A percentile compares a stretch with the other conserved stretches of the same genome.
phyloP scores from a whole-genome alignment of 129 eudicot species.

The Daucus carota region DNA sequence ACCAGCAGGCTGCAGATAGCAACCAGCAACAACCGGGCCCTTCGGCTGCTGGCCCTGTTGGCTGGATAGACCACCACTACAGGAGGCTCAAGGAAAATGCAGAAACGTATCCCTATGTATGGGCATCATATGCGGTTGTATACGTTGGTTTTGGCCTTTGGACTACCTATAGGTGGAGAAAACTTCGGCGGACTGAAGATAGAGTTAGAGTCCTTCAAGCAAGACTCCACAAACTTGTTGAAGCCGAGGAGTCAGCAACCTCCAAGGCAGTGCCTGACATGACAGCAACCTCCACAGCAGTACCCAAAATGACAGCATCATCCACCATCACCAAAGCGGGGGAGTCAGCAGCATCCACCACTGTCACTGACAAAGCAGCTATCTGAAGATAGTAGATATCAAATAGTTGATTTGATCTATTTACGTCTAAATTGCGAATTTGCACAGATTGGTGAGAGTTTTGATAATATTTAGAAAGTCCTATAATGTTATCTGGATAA shows the following conservation, averaged over 20 bases:
- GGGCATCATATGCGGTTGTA: slow-evolving; percentile 77
- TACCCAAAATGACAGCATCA: slow-evolving; percentile 25
- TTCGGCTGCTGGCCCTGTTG: slow-evolving; percentile 31
- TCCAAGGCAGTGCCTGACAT: slow-evolving; percentile 22
- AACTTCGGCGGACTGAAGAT: slow-evolving; percentile 67
- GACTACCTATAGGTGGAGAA: slow-evolving; percentile 72
- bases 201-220: slow-evolving; percentile 77
- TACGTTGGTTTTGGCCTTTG: slow-evolving; percentile 84
- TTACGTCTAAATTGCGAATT: neutral
- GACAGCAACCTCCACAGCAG: slow-evolving; percentile 22
- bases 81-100: slow-evolving; percentile 62
- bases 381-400: slow-evolving; percentile 23
- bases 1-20: slow-evolving; percentile 17
- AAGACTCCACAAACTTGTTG: slow-evolving; percentile 54
- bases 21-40: slow-evolving; percentile 20
- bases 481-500: neutral
- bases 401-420: slow-evolving; percentile 17
- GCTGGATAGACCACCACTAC: slow-evolving; percentile 43
- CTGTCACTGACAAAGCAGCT: slow-evolving; percentile 25
- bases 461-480: neutral
- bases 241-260: slow-evolving; percentile 41
- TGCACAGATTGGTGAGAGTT: slow-evolving; percentile 1
- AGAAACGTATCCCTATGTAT: slow-evolving; percentile 84
- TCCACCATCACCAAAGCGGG: slow-evolving; percentile 43
- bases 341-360: slow-evolving; percentile 29